Evolutionary conservation across 176 grass and related monocot genomes (phyloP), one percentile per base, ranked within the genome.

Genomic region (Oryza longistaminata): DNA sequence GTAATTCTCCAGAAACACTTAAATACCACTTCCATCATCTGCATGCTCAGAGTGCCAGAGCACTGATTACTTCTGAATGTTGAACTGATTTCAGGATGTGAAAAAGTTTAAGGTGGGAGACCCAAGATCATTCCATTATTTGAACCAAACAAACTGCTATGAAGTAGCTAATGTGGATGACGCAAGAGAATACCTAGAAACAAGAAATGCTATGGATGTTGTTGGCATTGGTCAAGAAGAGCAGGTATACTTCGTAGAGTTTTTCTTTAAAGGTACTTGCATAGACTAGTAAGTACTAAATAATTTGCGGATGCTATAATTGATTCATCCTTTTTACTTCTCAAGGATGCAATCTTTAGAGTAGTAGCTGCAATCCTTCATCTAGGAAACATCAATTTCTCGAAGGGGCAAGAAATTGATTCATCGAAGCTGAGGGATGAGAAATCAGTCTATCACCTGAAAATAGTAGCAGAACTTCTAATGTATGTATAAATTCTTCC

Each of bases 341-440:
- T 91, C 74, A 84, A 98, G 95, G 95, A 98, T 88, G 95, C 95
- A 48, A 98, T 98, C 15, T 98, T 98, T 40, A 79, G 95, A 70
- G 89, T 98, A 22, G 95, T 98, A 74, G 89, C 93, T 8, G 93
- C 93, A 43, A 95, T 98, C 60, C 93, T 98, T 85, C 95, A 98
- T 61, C 71, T 98, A 35, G 95, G 95, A 61, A 98, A 98, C 85
- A 90, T 98, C 71, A 50, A 92, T 42, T 98, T 98, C 77, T 85
- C 91, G 29, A 95, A 98, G 92, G 95, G 93, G 64, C 43, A 86
- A 27, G 95, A 95, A 87, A 95, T 80, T 22, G 95, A 98, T 78
- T 98, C 91, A 19, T 95, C 95, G 21, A 85, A 88, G 53, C 72
- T 95, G 89, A 93, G 66, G 80, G 93, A 98, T 87, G 89, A 93